Evolutionary conservation across 441 rosid species (phyloP), one percentile per base, ranked within the genome.

Genomic region (Brassica hybrid): DNA sequence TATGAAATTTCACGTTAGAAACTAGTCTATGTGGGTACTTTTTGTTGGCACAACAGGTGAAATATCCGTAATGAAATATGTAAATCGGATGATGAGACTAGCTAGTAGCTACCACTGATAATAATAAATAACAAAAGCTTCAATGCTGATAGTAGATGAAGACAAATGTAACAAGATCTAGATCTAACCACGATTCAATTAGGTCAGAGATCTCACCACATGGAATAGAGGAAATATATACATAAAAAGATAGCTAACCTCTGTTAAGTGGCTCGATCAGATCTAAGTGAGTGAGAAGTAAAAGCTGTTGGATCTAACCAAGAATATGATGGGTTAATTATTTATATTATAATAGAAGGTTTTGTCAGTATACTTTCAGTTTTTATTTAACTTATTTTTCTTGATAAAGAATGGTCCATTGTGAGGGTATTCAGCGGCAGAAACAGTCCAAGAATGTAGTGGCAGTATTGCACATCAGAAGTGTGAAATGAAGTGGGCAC

Each of bases 371-470:
- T 43, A 58, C 14, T 43, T 43, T 43, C 16, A 58, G 32, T 36
- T 67, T 58, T 27, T 17, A 66, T 57, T 7, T 25, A 45, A 7
- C 27, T 36, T 10, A n/a, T 17, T 2, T 34, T 65, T 21, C 1
- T 54, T 14, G 7, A 56, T 56, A 17, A 38, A 74, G 58, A 66
- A 70, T 27, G 67, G 72, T 71, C 72, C 72, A 6, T 58, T 19
- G 80, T 71, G 80, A 41, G 67, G 52, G 68, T 25, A 18, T 65
- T 6, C 3, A 65, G 72, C 45, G 75, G 76, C 72, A 77, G 76
- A 71, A 77, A 50, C 80, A 71, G 60, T 76, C 74, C 74, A 76
- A 71, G 71, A 65, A 76, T 64, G 72, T 71, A 71, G 54, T 65
- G 80, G 80, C 62, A 70, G 25, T 34, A 62, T 18, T 25, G 48